Evolutionary conservation across 305 asterid genomes (phyloP).

Genomic region (Plantago rigida): DNA sequence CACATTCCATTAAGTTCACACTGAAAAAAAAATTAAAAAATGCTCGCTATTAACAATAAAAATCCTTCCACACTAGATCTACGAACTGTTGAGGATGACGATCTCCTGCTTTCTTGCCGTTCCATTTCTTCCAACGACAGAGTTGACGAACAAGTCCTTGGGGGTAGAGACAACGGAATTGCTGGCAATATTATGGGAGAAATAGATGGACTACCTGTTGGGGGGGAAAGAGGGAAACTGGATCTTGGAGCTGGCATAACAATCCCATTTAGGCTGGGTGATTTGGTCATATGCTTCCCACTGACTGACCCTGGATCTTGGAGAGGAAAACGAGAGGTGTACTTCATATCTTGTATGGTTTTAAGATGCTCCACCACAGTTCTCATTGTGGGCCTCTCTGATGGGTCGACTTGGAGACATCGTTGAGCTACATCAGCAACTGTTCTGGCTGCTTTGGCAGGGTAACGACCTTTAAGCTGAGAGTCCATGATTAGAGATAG

Average conservation of each 20-base stretch:
- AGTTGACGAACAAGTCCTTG: constrained; percentile 50
- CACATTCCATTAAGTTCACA: constrained; percentile 30
- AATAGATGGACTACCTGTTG: constrained; percentile 35
- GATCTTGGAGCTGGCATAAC: constrained; percentile 44
- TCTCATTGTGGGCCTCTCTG: constrained; percentile 97
- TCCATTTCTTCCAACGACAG: constrained; percentile 51
- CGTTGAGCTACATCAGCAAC: constrained; percentile 87
- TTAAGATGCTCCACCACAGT: constrained; percentile 68
- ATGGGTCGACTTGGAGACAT: constrained; percentile 83
- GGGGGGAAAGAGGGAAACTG: constrained; percentile 49
- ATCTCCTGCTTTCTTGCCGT: constrained; percentile 51
- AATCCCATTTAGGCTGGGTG: constrained; percentile 77
- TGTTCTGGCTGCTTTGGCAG: constrained; percentile 74
- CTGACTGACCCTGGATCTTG: constrained; percentile 70
- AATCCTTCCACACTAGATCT: constrained; percentile 66
- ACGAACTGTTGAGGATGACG: constrained; percentile 50
- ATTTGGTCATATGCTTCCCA: constrained; percentile 61
- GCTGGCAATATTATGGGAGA: constrained; percentile 37
- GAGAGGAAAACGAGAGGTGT: constrained; percentile 73
- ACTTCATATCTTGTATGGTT: constrained; percentile 75
- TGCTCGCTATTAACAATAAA: constrained; percentile 48
- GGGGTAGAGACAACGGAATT: constrained; percentile 54
- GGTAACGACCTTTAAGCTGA: constrained; percentile 83
- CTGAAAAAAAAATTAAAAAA: constrained; percentile 26
- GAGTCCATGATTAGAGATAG: constrained; percentile 90